Base-by-base conservation (phyloP, 371 early-diverging fungal species). In the Nematocida sp. region DNA sequence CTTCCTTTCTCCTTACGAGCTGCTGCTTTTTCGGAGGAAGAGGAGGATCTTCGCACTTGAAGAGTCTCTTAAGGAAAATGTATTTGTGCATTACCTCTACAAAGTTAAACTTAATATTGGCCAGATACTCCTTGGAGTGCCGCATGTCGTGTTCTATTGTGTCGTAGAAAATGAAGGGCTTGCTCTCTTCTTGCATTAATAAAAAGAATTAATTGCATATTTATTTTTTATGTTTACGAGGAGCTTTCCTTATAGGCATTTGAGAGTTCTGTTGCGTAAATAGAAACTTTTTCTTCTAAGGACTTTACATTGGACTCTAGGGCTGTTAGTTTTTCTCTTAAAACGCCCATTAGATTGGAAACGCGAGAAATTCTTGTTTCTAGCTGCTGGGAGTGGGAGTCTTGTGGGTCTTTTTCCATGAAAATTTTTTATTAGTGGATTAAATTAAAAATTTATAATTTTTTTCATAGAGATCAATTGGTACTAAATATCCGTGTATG, bases 71-170 rank as follows among this genome's bases (percentile, higher is more conserved):
- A 11, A 71, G 63, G 30, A 71, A 61, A 18, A 71, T 61, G 16
- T 26, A 71, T 39, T 71, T 71, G 42, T 71, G 75, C 35, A 60
- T 32, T 25, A 71, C 63, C 45, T 71, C 75, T 36, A 71, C 59
- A 35, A 30, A 71, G 42, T 71, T 71, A 48, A 71, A 71, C 75
- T 71, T 71, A 11, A 71, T 71, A 7, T 71, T 71, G 9, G 75
- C 47, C 26, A 71, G 35, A 48, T 71, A 71, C 61, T 71, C 75
- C 38, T 71, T 71, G 25, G 75, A 71, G 64, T 71, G 63, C 25
- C 60, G 3, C 75, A 71, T 71, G 35, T 71, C 75, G 42, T 71
- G 75, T 38, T 71, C 75, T 47, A 71, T 61, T 33, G 69, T 68
- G 32, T 63, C 75, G 7, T 71, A 71, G 11, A 71, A 51, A 48